phyloP scores from a whole-genome alignment of 257 asterid genomes.

The Scutellaria galericulata region DNA sequence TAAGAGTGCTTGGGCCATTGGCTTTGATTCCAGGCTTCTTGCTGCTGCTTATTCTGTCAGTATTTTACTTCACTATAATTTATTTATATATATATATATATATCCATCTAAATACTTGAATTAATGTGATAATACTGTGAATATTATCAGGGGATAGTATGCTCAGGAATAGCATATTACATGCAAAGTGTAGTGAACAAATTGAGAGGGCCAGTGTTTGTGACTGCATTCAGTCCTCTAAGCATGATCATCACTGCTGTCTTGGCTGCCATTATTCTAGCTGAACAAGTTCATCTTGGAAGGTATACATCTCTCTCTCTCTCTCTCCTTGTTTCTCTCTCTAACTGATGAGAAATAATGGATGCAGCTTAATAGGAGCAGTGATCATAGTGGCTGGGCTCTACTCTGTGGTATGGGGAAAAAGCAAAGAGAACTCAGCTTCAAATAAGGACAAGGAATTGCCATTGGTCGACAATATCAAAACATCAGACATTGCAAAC shows the following conservation, averaged over 20 bases:
- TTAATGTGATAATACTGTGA: background rate
- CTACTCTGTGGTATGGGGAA: conserved; percentile 85
- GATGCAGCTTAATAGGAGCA: conserved; percentile 76
- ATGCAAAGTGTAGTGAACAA: conserved; percentile 73
- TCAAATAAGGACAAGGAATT: conserved; percentile 41
- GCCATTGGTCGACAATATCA: conserved; percentile 45
- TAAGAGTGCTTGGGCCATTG: conserved; percentile 74
- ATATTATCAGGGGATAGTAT: conserved; percentile 63
- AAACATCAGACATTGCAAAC: background rate
- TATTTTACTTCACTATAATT: background rate
- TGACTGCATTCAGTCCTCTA: conserved; percentile 79
- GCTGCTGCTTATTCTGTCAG: conserved; percentile 87
- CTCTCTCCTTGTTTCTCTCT: background rate
- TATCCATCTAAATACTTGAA: background rate
- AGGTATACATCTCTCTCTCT: conserved; percentile 42
- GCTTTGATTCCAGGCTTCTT: conserved; percentile 79
- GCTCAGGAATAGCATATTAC: conserved; percentile 90
- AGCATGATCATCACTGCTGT: conserved; percentile 81
- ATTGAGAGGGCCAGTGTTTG: conserved; percentile 77
- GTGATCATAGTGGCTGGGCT: conserved; percentile 68
- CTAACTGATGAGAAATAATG: background rate
- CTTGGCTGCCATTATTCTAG: conserved; percentile 63
- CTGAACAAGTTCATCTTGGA: conserved; percentile 81
- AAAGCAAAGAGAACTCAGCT: conserved; percentile 58
- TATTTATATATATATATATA: too few relatives aligned